These are phyloP conservation scores for Sporobolomyces roseus DNA, from an alignment of 768 basidiomycete genomes.

Conservation along the genomic window DNA sequence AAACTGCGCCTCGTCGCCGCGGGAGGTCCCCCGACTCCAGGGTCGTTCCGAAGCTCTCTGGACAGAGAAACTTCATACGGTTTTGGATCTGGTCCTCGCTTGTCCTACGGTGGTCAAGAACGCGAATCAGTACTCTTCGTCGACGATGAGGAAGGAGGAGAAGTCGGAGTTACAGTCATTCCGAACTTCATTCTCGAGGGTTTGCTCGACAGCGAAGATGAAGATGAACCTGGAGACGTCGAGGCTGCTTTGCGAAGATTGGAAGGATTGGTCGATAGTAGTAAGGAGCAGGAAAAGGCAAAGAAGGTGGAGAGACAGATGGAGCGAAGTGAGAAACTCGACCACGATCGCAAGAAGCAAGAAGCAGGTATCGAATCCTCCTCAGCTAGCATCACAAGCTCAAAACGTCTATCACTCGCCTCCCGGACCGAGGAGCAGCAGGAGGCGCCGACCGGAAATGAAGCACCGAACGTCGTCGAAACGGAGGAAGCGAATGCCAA, in stretches of 20 bases:
- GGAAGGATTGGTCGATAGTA: conserved; percentile 78
- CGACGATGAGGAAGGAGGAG: conserved; percentile 34
- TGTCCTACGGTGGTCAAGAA: conserved; percentile 7
- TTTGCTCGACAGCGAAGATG: conserved; percentile 59
- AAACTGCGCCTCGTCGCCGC: conserved; percentile 34
- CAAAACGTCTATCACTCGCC: no score
- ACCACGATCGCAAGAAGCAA: conserved; percentile 1
- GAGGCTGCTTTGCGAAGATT: conserved; percentile 74
- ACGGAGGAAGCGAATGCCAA: neutral
- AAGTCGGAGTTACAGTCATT: conserved; percentile 50
- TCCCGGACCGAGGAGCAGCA: no score
- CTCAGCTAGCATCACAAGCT: no score
- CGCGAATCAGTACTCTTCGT: conserved; percentile 34
- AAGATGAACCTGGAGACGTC: conserved; percentile 63
- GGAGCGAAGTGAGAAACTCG: conserved; percentile 33
- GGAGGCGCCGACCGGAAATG: no score
- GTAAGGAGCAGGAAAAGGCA: conserved; percentile 53
- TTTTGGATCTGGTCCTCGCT: neutral
- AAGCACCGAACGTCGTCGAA: no score
- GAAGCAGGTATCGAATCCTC: neutral
- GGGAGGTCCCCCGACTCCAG: neutral
- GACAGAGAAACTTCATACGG: conserved; percentile 31
- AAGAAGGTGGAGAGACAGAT: conserved; percentile 42
- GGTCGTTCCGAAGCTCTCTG: neutral
- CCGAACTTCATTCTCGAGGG: conserved; percentile 54